Evolutionary conservation across 371 early-diverging fungal genomes (phyloP).

Genomic region (Lichtheimia ornata): DNA sequence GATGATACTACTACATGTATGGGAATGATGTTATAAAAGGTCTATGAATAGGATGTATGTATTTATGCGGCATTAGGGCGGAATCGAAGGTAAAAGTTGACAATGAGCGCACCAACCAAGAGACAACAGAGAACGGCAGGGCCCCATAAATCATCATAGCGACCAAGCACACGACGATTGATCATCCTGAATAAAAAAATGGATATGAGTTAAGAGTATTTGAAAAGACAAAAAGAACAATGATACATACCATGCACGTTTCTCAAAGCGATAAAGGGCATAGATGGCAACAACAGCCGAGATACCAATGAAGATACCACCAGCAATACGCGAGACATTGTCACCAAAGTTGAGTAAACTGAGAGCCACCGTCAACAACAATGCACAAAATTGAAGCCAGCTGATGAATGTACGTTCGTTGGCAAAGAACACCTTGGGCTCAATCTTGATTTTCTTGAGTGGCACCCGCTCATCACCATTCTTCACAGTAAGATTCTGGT

Average conservation of each 20-base stretch:
- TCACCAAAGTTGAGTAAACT: slow-evolving; percentile 85
- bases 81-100: slow-evolving; percentile 30
- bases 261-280: slow-evolving; percentile 86
- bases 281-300: slow-evolving; percentile 58
- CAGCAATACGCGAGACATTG: slow-evolving; percentile 63
- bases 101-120: slow-evolving; percentile 65
- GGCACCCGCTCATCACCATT: slow-evolving; percentile 12
- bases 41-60: too few relatives aligned
- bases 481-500: slow-evolving; percentile 7
- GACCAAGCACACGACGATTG: slow-evolving; percentile 59
- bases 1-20: too few relatives aligned
- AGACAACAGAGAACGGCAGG: slow-evolving; percentile 88
- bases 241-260: slow-evolving; percentile 67
- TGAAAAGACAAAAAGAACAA: too few relatives aligned
- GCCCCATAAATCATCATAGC: slow-evolving; percentile 67
- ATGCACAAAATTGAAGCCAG: slow-evolving; percentile 75
- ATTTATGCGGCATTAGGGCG: not conserved
- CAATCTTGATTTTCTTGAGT: slow-evolving; percentile 49
- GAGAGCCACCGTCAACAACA: slow-evolving; percentile 71
- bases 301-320: slow-evolving; percentile 74
- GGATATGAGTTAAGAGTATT: too few relatives aligned
- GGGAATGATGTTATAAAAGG: too few relatives aligned
- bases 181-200: slow-evolving; percentile 49
- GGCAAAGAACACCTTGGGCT: slow-evolving; percentile 98
- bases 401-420: slow-evolving; percentile 98